Evolutionary conservation across 768 basidiomycete genomes (phyloP), one percentile per base, ranked within the genome.

Genomic region (Crassisporium funariophilum): DNA sequence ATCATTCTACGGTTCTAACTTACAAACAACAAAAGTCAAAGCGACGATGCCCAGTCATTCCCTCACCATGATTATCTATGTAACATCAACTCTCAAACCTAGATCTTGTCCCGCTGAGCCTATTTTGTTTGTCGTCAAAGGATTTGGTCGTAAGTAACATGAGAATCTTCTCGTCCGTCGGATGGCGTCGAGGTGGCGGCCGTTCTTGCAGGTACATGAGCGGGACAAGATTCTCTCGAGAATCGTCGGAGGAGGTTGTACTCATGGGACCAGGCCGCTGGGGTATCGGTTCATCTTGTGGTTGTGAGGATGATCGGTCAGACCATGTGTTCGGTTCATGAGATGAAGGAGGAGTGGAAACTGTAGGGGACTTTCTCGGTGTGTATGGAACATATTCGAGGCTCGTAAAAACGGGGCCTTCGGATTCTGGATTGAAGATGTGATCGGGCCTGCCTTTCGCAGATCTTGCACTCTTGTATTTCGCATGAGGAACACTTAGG

Each of bases 401-500:
- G 44, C 65, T 70, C 37, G 71, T 59, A 53, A 72, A 73, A 35
- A 64, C 63, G 25, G 67, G 54, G 19, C 57, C 50, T 12, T 74
- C 70, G 33, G 67, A 52, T 36, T 75, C 73, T 24, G 71, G 65
- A 55, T 73, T 73, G 66, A 76, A 76, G 45, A 74, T 73, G 38
- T 76, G 74, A 51, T 79, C 77, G 46, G 76, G 72, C 47, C 77
- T 66, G 22, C 81, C 78, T 50, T 83, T 83, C 12, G 77, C 77
- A 42, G 81, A 79, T 39, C 86, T 80, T 7, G 87, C 87, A 55
- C 85, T 87, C 59, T 82, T 78, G 60, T 90, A 91, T 52, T 69
- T 77, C 36, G 81, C 83, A 43, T 69, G 68, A n/a, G 87, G 87
- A 24, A 86, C 83, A 13, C 67, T 59, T 35, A 89, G 56, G 13